Percentiles rank a stretch among this genome's conserved stretches.
phyloP scores from a whole-genome alignment of 2,329 filamentous ascomycete species.

The Rugonectria rugulosa region DNA sequence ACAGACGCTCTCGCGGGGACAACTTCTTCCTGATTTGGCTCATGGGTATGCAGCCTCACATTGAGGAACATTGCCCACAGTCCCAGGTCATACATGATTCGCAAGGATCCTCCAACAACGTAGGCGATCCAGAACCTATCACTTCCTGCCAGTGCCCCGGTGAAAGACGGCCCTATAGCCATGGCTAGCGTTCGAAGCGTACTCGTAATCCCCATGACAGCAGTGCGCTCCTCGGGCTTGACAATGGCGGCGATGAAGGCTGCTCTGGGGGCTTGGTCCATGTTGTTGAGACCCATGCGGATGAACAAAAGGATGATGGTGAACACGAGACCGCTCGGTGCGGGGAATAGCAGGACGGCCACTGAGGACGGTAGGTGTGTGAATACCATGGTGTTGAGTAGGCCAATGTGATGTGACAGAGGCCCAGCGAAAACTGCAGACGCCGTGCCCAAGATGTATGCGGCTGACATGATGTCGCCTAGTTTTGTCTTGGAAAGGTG shows the following conservation, averaged over 20 bases:
- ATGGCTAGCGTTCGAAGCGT: conserved; percentile 67
- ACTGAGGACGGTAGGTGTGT: conserved; percentile 69
- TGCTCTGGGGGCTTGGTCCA: conserved; percentile 73
- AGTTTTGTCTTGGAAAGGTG: conserved; percentile 62
- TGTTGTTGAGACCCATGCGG: conserved; percentile 69
- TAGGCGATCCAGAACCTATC: conserved; percentile 69
- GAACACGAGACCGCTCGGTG: conserved; percentile 57
- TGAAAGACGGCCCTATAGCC: conserved; percentile 61
- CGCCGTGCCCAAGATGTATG: conserved; percentile 61
- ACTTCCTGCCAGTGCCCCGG: conserved; percentile 61
- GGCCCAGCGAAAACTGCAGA: conserved; percentile 66
- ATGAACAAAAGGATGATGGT: conserved; percentile 65
- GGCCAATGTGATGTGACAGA: conserved; percentile 63
- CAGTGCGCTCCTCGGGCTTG: conserved; percentile 69
- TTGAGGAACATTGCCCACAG: conserved; percentile 67
- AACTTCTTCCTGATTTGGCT: conserved; percentile 30
- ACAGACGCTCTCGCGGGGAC: background rate
- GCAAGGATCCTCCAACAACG: conserved; percentile 60
- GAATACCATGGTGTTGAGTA: conserved; percentile 72
- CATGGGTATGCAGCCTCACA: conserved; percentile 59
- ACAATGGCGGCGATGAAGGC: conserved; percentile 74
- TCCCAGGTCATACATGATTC: conserved; percentile 65
- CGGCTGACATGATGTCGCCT: conserved; percentile 64
- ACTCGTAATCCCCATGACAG: conserved; percentile 73
- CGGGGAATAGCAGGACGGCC: conserved; percentile 66